Evolutionary conservation across 2,329 filamentous ascomycete genomes (phyloP), one percentile per base, ranked within the genome.

Genomic region (Penicillium sp.): DNA sequence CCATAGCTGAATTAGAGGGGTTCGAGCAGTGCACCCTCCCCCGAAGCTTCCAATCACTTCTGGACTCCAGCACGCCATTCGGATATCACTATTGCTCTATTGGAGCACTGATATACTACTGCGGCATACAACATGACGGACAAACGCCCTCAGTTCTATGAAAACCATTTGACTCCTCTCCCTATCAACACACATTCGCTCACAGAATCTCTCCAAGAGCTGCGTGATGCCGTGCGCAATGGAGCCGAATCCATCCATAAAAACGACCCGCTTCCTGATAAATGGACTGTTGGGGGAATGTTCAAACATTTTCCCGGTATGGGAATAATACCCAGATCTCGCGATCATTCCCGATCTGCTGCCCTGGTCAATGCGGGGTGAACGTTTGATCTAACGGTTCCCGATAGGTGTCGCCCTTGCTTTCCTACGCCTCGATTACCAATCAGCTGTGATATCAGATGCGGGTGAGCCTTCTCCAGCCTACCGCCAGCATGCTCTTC

Each of bases 381-480:
- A 20, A 41, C 13, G 9, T n/a, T 22, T 25, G 8, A 44, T 33
- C 40, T 62, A 42, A 56, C 39, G 6, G 10, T 14, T 35, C 13
- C 18, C 22, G 25, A n/a, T 51, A 73, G 72, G 72, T 11, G 61
- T 72, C 41, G 64, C 67, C 31, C 59, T 73, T 40, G 61, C 69
- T 38, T 71, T 72, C 43, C 61, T 74, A 11, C 70, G 72, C n/a
- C 63, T 74, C 14, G 63, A 66, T 10, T 68, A 66, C 20, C 72
- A 74, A 52, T 62, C 61, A 5, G 44, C 58, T 11, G 64, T 63
- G 9, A 44, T 74, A 14, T 49, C 40, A 1, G 53, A 58, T 11
- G 25, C 35, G 7, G 40, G 48, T 3, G 35, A 55, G 20, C 3
- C 46, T 13, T 54, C 62, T 25, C 56, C 57, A 8, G 59, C 68